A percentile compares a stretch with the other conserved stretches of the same genome.
Conservation (phyloP, 2,329 filamentous ascomycete genomes). For the Stachybotrys echinatus region DNA sequence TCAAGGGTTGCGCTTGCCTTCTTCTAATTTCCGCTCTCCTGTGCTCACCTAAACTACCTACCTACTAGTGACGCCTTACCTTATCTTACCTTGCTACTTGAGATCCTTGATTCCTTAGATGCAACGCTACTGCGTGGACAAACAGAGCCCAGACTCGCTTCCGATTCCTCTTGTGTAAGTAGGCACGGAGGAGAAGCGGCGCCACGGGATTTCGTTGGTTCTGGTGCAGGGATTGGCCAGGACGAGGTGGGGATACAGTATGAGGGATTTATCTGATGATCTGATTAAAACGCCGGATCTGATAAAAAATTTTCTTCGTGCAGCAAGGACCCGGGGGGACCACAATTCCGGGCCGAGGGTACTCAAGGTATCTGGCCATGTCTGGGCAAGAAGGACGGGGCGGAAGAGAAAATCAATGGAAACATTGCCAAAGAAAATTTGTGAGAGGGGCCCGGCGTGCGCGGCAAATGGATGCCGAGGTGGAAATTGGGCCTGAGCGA, state of each 20-base stretch:
- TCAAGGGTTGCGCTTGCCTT: too few species aligned
- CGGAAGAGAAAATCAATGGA: background rate
- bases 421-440: too few species aligned
- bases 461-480: background rate
- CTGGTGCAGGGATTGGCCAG: background rate
- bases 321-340: background rate
- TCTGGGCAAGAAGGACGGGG: background rate
- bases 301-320: constrained; percentile 23
- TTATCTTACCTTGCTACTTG: too few species aligned
- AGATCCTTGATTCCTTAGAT: too few species aligned
- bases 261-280: constrained; percentile 49
- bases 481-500: too few species aligned
- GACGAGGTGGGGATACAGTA: constrained; percentile 10
- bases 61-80: background rate
- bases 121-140: too few species aligned
- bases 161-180: background rate
- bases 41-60: background rate
- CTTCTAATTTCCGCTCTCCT: too few species aligned
- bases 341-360: background rate
- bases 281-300: constrained; percentile 45
- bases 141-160: too few species aligned
- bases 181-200: background rate
- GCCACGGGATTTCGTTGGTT: background rate
- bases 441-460: background rate
- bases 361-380: background rate